Conservation (phyloP, 257 asterid genomes). For the Ehretia macrophylla region DNA sequence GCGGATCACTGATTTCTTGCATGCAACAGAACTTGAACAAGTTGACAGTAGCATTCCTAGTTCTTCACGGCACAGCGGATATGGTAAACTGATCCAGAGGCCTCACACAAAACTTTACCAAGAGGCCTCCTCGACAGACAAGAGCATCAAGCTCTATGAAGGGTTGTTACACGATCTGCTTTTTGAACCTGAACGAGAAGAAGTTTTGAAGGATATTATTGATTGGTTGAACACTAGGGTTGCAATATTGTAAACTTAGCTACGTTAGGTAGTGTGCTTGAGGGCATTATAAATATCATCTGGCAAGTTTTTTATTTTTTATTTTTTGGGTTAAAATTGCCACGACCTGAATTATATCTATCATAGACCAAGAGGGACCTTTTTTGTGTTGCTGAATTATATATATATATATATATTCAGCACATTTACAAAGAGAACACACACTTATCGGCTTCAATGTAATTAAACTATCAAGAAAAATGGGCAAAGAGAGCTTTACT, state of each 20-base stretch:
- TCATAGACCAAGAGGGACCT: no score
- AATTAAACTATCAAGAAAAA: no score
- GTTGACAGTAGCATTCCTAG: conserved; percentile 63
- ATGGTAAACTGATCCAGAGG: conserved; percentile 75
- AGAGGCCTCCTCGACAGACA: conserved; percentile 76
- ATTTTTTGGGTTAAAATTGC: no score
- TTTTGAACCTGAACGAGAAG: conserved; percentile 80
- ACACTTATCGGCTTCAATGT: no score
- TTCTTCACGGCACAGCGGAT: conserved; percentile 83
- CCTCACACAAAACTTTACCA: conserved; percentile 60
- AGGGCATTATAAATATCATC: no score
- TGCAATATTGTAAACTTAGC: no score
- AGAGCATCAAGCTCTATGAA: conserved; percentile 52
- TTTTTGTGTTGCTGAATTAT: no score
- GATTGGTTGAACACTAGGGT: conserved; percentile 47
- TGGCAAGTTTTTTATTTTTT: background rate
- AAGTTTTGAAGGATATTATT: conserved; percentile 44
- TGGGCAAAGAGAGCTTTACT: no score
- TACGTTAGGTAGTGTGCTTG: conserved; percentile 1
- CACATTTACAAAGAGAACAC: no score
- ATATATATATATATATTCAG: no score
- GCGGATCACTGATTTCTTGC: conserved; percentile 47
- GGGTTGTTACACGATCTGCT: conserved; percentile 86
- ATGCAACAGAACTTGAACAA: conserved; percentile 67
- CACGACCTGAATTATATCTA: no score